phyloP scores from a whole-genome alignment of 2,329 filamentous ascomycete genomes.

The Aureobasidium zeae region DNA sequence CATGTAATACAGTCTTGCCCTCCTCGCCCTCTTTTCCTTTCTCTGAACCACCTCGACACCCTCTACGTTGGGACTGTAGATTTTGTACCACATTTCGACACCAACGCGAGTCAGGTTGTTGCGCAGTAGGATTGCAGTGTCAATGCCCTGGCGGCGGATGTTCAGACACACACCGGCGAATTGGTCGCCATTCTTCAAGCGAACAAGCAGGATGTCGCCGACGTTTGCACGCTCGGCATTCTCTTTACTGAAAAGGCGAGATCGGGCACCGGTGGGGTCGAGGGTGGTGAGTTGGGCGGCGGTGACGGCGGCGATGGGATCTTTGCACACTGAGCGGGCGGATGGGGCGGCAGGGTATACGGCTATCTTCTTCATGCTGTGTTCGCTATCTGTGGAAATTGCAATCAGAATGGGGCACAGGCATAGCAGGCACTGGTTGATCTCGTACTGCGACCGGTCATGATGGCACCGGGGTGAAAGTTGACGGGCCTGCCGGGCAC shows the following conservation, averaged over 20 bases:
- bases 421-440: background rate
- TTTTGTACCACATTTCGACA: conserved; percentile 96
- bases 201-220: conserved; percentile 87
- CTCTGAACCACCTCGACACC: conserved; percentile 92
- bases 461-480: conserved; percentile 20
- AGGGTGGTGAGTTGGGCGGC: conserved; percentile 61
- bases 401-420: too few relatives aligned
- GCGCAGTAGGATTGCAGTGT: conserved; percentile 78
- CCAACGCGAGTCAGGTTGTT: conserved; percentile 79
- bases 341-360: conserved; percentile 45
- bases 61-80: conserved; percentile 81
- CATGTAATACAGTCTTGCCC: conserved; percentile 86
- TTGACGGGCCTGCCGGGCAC: conserved; percentile 13
- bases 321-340: conserved; percentile 46
- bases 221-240: conserved; percentile 72
- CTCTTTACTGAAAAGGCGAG: conserved; percentile 65
- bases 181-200: conserved; percentile 74
- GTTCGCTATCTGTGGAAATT: conserved; percentile 13
- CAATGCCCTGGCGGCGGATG: conserved; percentile 69
- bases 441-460: conserved; percentile 18
- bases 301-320: conserved; percentile 61
- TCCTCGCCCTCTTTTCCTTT: conserved; percentile 70
- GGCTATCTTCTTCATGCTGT: conserved; percentile 25
- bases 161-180: conserved; percentile 83
- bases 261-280: conserved; percentile 76